Base-by-base conservation (phyloP, 192 early-diverging fungal genomes). In the Coemansia nantahalensis region DNA sequence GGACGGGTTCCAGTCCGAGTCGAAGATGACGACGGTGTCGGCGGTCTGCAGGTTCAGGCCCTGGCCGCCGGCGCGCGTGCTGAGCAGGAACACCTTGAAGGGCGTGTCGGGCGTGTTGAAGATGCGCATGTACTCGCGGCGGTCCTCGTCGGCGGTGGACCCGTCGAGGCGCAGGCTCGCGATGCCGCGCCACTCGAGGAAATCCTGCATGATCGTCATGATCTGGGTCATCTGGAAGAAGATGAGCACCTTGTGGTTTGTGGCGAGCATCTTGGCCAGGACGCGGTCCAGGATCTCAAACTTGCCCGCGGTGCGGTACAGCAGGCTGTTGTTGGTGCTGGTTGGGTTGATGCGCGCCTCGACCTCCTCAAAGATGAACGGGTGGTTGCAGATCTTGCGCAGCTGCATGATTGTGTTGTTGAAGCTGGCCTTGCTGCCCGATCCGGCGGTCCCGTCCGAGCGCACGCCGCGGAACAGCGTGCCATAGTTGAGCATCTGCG, bases 391-490 rank as follows among this genome's bases (percentile, higher is more conserved):
- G 56, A 99, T 90, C 68, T 98, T 97, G 31, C 95, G 85, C 42
- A 99, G 84, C 66, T 99, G 94, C 97, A 99, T 95, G 41, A 99
- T 87, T 10, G 91, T 83, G 77, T 99, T 99, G 77, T 90, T 95
- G 45, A 99, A 70, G 79, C 58, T 84, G 18, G 59, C 31, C 13
- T 36, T 30, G 54, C 83, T 78, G 18, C 77, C 79, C 4, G 26
- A 5, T 50, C 66, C 77, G 36, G 49, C 61, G 39, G 23, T 36
- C 23, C 45, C 46, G 42, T 73, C 62, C 12, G 44, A 15, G n/a
- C 48, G 35, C 40, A 65, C 52, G 38, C 81, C 80, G 37, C 85
- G 84, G 59, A 83, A 86, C 21, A 90, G 75, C 51, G 81, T 83
- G 45, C 84, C 84, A 59, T 86, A 76, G 59, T 80, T 83, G 51